Evolutionary conservation across 73 alveolate genomes (phyloP).

Genomic region (Paramecium pentaurelia): DNA sequence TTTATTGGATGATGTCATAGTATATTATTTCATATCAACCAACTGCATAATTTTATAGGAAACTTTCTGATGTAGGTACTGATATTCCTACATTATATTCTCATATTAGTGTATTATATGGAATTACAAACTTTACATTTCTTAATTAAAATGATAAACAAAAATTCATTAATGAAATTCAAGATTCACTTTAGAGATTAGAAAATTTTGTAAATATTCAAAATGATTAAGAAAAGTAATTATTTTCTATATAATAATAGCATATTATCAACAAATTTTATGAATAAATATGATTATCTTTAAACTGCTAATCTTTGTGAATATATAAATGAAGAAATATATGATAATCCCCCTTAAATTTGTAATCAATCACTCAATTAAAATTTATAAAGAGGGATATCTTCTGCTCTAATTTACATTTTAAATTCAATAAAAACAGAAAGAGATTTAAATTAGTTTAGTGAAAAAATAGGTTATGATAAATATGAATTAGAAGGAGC

Average conservation of each 20-base stretch:
- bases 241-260: neutral
- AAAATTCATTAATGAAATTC: neutral
- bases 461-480: neutral
- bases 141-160: neutral
- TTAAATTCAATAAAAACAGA: neutral
- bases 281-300: neutral
- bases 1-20: neutral
- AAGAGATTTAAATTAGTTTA: neutral
- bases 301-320: neutral
- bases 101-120: neutral
- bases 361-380: neutral
- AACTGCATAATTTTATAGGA: neutral
- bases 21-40: neutral
- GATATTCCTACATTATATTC: neutral
- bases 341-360: neutral
- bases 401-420: neutral
- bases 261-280: neutral
- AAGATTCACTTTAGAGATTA: neutral
- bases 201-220: neutral
- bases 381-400: slow-evolving; percentile 5
- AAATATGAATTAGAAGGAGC: slow-evolving; percentile 29
- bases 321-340: neutral
- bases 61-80: neutral
- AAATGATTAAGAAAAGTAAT: neutral
- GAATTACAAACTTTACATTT: neutral